Evolutionary conservation across 441 rosid genomes (phyloP), one percentile per base, ranked within the genome.

Genomic region (Daphne laureola): DNA sequence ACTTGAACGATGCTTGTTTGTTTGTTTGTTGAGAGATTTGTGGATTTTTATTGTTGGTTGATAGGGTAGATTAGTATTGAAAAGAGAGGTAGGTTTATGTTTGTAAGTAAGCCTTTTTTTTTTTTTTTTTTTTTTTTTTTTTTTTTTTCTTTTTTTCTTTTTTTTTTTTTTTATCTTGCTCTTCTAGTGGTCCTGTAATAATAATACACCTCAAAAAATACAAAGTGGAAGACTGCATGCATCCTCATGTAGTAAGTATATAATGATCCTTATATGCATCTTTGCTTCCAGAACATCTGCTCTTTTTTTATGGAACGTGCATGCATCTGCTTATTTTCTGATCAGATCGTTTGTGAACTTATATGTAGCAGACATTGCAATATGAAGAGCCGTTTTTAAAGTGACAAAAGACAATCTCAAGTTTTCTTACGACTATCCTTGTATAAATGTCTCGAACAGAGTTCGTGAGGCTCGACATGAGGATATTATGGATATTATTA

Each of bases 161-260:
- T n/a, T n/a, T n/a, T n/a, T n/a, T n/a, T n/a, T n/a, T n/a, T n/a
- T n/a, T n/a, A n/a, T n/a, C n/a, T n/a, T n/a, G 58, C 55, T 64
- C 54, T 63, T 17, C 53, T 60, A 45, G 53, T 36, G 70, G 49
- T 55, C 63, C 55, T 74, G 83, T 78, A 75, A 70, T 71, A 75
- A 70, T 71, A 62, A 31, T 1, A 31, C 9, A 31, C 38, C 38
- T 9, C 38, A 64, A 52, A 64, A 31, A 49, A 44, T n/a, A 16
- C 25, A 57, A 60, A 4, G 16, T 13, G 6, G 38, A 25, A 50
- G 43, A 47, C 38, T 31, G 38, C 38, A 31, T 31, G 38, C 8
- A 54, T 65, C 69, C 67, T 63, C 57, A 67, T 63, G 1, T 21
- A 21, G 3, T 21, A 3, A 3, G 25, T 21, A 21, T 21, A 21